Evolutionary conservation across 768 basidiomycete genomes (phyloP).

Genomic region (Pulveroboletus sp.): DNA sequence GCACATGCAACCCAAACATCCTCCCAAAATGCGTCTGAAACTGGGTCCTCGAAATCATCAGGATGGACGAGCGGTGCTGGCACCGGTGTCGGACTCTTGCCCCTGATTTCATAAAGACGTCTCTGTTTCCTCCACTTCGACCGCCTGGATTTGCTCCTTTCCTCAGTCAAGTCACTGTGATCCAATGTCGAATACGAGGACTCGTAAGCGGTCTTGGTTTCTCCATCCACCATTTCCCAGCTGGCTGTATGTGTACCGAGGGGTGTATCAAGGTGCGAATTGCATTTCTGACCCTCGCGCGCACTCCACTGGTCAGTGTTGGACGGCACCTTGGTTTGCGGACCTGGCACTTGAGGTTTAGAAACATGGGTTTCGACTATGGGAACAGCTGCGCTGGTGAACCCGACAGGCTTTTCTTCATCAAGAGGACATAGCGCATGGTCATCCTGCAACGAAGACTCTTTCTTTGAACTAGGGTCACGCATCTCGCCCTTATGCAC

Average conservation of each 20-base stretch:
- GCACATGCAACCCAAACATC: constrained; percentile 86
- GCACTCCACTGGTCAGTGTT: constrained; percentile 27
- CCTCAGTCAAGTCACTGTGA: constrained; percentile 43
- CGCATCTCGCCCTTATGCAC: background rate
- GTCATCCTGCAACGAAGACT: constrained; percentile 44
- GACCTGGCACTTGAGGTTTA: constrained; percentile 39
- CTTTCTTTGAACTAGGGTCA: constrained; percentile 13
- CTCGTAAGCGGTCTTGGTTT: constrained; percentile 41
- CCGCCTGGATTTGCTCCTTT: constrained; percentile 49
- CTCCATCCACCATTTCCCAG: constrained; percentile 42
- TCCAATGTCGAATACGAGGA: constrained; percentile 47
- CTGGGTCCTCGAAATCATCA: constrained; percentile 83
- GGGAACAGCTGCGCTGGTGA: constrained; percentile 62
- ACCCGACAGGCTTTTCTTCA: constrained; percentile 51
- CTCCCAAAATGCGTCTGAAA: constrained; percentile 86
- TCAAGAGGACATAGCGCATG: constrained; percentile 51
- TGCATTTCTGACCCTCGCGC: constrained; percentile 14
- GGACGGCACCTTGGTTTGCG: constrained; percentile 27
- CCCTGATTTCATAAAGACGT: constrained; percentile 52
- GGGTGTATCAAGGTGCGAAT: background rate
- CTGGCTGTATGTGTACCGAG: constrained; percentile 38
- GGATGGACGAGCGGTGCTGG: constrained; percentile 72
- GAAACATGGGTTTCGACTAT: constrained; percentile 68
- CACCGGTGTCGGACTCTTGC: constrained; percentile 59
- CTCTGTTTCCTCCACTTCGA: constrained; percentile 56